phyloP scores from a whole-genome alignment of 441 rosid species.

The Dalechampia spathulata region DNA sequence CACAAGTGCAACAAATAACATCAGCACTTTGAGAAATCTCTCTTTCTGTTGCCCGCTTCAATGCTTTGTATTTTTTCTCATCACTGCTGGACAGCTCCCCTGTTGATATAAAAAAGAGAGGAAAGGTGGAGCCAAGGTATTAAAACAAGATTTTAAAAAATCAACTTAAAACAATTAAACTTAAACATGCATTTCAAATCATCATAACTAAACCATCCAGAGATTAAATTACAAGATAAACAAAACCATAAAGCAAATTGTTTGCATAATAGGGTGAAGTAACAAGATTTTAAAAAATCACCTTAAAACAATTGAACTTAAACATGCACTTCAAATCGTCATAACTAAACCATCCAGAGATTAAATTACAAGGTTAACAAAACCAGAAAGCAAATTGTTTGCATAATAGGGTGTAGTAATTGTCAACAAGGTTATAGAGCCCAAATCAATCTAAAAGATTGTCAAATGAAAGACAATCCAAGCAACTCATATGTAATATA shows the following conservation, averaged over 20 bases:
- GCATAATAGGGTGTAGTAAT: background rate
- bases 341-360: too few species aligned
- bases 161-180: background rate
- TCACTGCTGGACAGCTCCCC: conserved; percentile 98
- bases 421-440: background rate
- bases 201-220: background rate
- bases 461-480: background rate
- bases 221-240: background rate
- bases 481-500: background rate
- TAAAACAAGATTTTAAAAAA: background rate
- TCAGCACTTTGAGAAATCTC: conserved; percentile 99
- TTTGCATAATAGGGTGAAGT: background rate
- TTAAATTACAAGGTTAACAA: background rate
- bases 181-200: background rate
- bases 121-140: background rate
- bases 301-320: background rate
- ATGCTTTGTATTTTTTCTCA: conserved; percentile 94
- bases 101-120: conserved; percentile 22
- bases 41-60: conserved; percentile 94
- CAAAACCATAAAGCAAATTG: background rate
- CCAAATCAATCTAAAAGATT: background rate
- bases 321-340: background rate
- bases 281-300: background rate
- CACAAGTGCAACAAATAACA: conserved; percentile 98
- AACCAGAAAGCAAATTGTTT: background rate